Evolutionary conservation across 495 filamentous ascomycete species (phyloP), one percentile per base, ranked within the genome.

Genomic region (Penicillium salamii): DNA sequence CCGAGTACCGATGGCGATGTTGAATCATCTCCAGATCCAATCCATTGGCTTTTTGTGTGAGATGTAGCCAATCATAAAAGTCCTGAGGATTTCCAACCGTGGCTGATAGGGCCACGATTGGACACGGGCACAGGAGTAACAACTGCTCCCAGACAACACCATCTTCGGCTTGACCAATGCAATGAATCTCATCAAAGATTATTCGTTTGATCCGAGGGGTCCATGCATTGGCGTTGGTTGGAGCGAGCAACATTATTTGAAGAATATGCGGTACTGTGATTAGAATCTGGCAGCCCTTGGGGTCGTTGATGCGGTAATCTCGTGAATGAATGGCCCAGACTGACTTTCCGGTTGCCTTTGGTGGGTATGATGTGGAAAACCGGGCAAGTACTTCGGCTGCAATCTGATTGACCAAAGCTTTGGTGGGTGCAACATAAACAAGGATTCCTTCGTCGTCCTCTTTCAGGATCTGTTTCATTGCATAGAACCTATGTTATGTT

Each of bases 111-210:
- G 88, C 87, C 49, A 92, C 85, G 39, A 92, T 89, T 0, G 85
- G 88, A 54, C 87, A 90, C 7, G 87, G 85, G 0, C 87, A 76
- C 21, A 89, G 68, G 1, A 91, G 75, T 11, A 91, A 69, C 7
- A 92, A 71, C 55, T 92, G 88, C 53, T 92, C 88, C 88, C 87
- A 92, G 1, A 92, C 74, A 9, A 90, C 67, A 42, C 88, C 87
- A 57, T 92, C 88, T 14, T 90, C 82, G 2, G 83, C 78, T 62
- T 90, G 83, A 0, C 87, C 86, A 46, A 91, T 90, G 13, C 77
- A 88, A 61, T 92, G 88, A n/a, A 91, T 79, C 66, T 91, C 88
- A 52, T 92, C 88, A 47, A 90, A 90, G 29, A 91, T 91, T 56
- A 91, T 90, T 12, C 85, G 73, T 46, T 78, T 84, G 4, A 91